Percentiles rank a stretch among this genome's conserved stretches.
phyloP scores from a whole-genome alignment of 805 yeast genomes.

The Sugiyamaella smithiae region DNA sequence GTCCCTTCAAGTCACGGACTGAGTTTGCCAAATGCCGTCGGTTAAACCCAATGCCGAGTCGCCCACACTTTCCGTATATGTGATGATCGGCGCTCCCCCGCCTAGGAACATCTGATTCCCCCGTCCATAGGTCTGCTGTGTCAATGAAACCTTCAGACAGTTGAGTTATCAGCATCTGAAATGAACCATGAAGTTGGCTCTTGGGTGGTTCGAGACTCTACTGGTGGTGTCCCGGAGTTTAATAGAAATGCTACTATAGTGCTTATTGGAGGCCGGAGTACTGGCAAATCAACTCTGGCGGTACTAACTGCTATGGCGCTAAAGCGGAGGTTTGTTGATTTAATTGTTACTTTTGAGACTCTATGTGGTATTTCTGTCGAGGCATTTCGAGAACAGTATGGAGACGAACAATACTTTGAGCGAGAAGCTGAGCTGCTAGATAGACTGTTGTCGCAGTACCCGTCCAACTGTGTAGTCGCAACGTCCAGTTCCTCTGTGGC shows the following conservation, averaged over 20 bases:
- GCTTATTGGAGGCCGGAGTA: slow-evolving; percentile 13
- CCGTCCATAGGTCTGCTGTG: too few species aligned
- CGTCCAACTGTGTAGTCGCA: slow-evolving; percentile 13
- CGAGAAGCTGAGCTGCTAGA: slow-evolving; percentile 13
- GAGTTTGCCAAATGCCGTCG: too few species aligned
- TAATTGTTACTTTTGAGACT: slow-evolving; percentile 12
- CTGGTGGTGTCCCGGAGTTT: background rate
- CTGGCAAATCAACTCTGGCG: slow-evolving; percentile 17
- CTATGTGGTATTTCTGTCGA: slow-evolving; percentile 11
- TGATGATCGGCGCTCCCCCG: too few species aligned
- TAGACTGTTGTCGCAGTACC: slow-evolving; percentile 1
- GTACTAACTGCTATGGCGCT: slow-evolving; percentile 17
- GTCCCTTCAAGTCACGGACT: too few species aligned
- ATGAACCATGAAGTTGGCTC: too few species aligned
- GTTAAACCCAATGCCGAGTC: too few species aligned
- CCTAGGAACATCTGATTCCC: too few species aligned
- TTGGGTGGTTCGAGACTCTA: background rate
- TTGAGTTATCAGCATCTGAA: too few species aligned
- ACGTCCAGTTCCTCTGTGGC: slow-evolving; percentile 8
- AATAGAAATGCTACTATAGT: slow-evolving; percentile 10
- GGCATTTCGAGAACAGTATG: slow-evolving; percentile 7
- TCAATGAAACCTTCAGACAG: too few species aligned
- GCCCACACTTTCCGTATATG: too few species aligned
- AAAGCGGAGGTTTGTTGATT: slow-evolving; percentile 10
- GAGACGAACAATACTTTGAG: slow-evolving; percentile 4